Evolutionary conservation across 305 asterid genomes (phyloP).

Genomic region (Fraxinus nigra): DNA sequence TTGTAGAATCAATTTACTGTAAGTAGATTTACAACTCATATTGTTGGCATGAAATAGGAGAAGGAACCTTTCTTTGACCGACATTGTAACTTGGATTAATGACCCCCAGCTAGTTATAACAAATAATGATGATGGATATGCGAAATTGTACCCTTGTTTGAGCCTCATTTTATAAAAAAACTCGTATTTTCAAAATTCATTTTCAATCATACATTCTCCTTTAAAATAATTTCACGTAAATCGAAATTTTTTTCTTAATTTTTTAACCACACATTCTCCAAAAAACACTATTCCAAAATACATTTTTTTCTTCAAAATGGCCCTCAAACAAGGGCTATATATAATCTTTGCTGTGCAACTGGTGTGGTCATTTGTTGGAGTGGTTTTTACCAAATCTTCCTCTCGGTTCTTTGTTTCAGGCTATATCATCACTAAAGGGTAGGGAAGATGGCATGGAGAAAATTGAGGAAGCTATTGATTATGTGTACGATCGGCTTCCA

Average conservation of each 20-base stretch:
- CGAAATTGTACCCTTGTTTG: background rate
- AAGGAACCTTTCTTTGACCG: background rate
- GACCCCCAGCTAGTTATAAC: background rate
- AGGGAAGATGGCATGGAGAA: conserved; percentile 52
- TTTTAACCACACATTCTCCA: background rate
- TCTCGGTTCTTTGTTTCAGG: conserved; percentile 41
- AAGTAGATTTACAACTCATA: background rate
- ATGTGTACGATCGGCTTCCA: conserved; percentile 67
- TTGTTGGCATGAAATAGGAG: background rate
- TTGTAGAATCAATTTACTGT: background rate
- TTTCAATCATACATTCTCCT: background rate
- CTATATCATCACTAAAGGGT: conserved; percentile 58
- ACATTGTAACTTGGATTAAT: background rate
- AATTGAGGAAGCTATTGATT: conserved; percentile 85
- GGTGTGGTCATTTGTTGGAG: background rate
- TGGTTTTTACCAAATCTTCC: background rate
- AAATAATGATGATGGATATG: background rate
- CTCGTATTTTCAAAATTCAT: background rate
- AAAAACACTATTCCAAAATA: background rate
- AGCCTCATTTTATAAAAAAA: background rate
- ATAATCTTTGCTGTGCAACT: background rate
- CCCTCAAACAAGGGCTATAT: background rate
- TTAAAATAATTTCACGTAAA: background rate
- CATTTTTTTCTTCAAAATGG: background rate
- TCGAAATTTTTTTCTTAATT: background rate